Evolutionary conservation across 768 basidiomycete genomes (phyloP), one percentile per base, ranked within the genome.

Genomic region (Nidularia sp.): DNA sequence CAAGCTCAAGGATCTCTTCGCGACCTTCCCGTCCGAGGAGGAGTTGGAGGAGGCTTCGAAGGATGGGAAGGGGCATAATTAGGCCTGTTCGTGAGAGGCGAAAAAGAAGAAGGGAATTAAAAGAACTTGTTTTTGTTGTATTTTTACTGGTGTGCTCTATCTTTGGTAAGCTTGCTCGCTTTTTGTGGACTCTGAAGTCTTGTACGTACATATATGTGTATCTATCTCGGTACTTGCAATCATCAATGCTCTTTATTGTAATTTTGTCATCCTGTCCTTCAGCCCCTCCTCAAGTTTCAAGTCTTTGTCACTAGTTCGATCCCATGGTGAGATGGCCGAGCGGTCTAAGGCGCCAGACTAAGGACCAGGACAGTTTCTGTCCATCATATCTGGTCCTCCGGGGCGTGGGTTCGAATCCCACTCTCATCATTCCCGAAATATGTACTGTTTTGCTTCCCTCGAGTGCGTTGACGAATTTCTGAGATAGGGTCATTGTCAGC

Each of bases 321-420:
- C 18, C 18, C 1, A 45, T 45, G 44, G 44, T 25, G 77, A 82
- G 82, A 84, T 85, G 83, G 83, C 83, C 83, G 83, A 84, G 83
- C 81, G 83, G 83, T 84, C 83, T 81, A 85, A 85, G 83, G 83
- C 83, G 83, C 81, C 81, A 85, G 82, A 84, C 80, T 80, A 53
- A 53, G 33, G 59, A 51, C 22, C 44, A 45, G 44, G 44, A 22
- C 44, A 45, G 44, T 25, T 13, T 12, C 9, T 45, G 44, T 45
- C 44, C 44, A 45, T 39, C 2, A 39, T 13, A 66, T 68, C 67
- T 66, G 65, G 64, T 66, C 65, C 50, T 63, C 50, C 58, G 64
- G 71, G 75, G 77, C 78, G 76, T 75, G 77, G 75, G 77, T 79
- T 79, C 76, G 76, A 78, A 78, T 79, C 76, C 76, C 76, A 74